Percentiles rank a stretch among this genome's conserved stretches.
Evolutionary conservation across 2,329 filamentous ascomycete species (phyloP).

Genomic region (Cladosporium sp.): DNA sequence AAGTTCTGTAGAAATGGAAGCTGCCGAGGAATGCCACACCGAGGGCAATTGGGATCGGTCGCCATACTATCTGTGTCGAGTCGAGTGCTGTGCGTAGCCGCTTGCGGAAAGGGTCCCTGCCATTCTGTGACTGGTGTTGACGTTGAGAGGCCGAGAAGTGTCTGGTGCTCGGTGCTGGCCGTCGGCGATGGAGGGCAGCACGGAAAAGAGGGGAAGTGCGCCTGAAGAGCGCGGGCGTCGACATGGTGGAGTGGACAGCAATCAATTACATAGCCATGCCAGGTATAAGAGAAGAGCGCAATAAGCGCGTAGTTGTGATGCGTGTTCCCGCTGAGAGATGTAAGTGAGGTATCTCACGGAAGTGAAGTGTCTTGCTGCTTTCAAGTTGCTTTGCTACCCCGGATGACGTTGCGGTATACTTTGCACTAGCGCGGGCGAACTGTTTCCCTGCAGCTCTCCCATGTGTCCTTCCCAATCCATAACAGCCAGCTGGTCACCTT

Average conservation of each 20-base stretch:
- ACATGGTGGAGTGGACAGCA: background rate
- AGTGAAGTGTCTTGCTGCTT: background rate
- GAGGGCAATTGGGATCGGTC: conserved; percentile 81
- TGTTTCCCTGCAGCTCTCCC: background rate
- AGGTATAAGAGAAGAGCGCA: background rate
- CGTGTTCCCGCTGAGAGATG: too few relatives aligned
- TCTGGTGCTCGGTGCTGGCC: background rate
- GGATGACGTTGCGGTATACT: background rate
- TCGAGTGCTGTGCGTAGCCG: conserved; percentile 7
- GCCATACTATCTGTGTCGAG: conserved; percentile 53
- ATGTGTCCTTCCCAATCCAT: background rate
- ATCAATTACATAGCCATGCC: background rate
- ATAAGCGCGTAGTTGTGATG: too few relatives aligned
- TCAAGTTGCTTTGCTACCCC: background rate
- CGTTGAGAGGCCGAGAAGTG: conserved; percentile 3
- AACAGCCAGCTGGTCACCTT: background rate
- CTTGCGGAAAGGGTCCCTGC: conserved; percentile 4
- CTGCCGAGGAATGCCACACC: conserved; percentile 81
- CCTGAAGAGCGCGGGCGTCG: conserved; percentile 1
- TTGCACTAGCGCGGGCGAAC: background rate
- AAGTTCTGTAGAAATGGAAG: conserved; percentile 78
- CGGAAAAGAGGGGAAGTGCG: conserved; percentile 12
- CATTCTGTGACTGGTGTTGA: conserved; percentile 1
- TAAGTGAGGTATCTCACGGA: too few relatives aligned
- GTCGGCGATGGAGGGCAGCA: conserved; percentile 9